Evolutionary conservation across 768 basidiomycete genomes (phyloP).

Genomic region (Sarcodon sp.): DNA sequence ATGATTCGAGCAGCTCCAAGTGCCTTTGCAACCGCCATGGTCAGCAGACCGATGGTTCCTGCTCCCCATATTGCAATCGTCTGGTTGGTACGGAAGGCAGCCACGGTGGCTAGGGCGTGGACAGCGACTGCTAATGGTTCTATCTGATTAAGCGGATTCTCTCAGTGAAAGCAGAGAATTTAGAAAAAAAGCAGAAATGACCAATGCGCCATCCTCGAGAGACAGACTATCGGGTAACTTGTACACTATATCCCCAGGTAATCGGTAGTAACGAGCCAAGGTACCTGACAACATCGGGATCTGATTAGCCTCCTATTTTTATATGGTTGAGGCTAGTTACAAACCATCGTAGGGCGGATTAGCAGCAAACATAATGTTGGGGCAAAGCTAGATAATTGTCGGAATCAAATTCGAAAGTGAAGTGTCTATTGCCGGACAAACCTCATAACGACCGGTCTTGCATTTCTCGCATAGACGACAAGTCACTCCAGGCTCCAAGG

Average conservation of each 20-base stretch:
- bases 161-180: neutral
- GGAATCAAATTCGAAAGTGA: neutral
- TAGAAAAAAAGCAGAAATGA: slow-evolving; percentile 13
- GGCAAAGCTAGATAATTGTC: neutral
- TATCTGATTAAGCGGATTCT: slow-evolving; percentile 32
- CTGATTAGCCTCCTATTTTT: slow-evolving; percentile 28
- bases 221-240: slow-evolving; percentile 64
- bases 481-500: slow-evolving; percentile 76
- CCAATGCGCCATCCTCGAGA: slow-evolving; percentile 90
- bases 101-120: slow-evolving; percentile 70
- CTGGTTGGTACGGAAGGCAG: slow-evolving; percentile 55
- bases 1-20: slow-evolving; percentile 72
- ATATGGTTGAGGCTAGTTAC: slow-evolving; percentile 78
- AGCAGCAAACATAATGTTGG: slow-evolving; percentile 54
- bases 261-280: slow-evolving; percentile 64
- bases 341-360: slow-evolving; percentile 43
- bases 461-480: slow-evolving; percentile 70
- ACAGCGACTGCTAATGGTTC: slow-evolving; percentile 85
- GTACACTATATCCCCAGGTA: slow-evolving; percentile 74
- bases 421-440: slow-evolving; percentile 15
- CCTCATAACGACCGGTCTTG: slow-evolving; percentile 70
- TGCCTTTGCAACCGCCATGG: slow-evolving; percentile 87
- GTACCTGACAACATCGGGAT: slow-evolving; percentile 88
- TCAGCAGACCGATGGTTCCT: slow-evolving; percentile 71
- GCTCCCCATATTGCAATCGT: slow-evolving; percentile 75